phyloP scores from a whole-genome alignment of 768 basidiomycete species.

The Psilocybe cyanescens region DNA sequence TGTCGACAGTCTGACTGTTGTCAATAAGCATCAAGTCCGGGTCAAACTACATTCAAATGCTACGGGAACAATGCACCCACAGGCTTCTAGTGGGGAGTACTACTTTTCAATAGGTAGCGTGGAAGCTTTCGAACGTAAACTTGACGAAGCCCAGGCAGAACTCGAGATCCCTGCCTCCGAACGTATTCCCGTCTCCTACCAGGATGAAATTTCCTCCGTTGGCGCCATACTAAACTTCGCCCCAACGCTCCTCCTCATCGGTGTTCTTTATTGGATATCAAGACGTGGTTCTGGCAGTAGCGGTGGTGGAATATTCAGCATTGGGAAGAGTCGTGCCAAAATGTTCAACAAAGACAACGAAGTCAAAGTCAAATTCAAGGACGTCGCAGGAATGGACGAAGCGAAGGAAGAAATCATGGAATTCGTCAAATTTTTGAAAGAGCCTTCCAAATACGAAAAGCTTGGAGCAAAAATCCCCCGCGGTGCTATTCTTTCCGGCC shows the following conservation, averaged over 20 bases:
- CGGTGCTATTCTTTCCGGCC: conserved; percentile 92
- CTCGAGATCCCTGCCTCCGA: conserved; percentile 91
- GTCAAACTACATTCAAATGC: conserved; percentile 94
- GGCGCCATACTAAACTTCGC: conserved; percentile 87
- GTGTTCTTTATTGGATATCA: conserved; percentile 88
- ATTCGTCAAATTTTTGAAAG: conserved; percentile 98
- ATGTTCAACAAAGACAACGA: conserved; percentile 98
- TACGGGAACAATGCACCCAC: conserved; percentile 75
- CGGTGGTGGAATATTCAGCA: conserved; percentile 92
- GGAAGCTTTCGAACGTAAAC: conserved; percentile 93
- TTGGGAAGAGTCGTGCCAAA: conserved; percentile 94
- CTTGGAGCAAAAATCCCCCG: conserved; percentile 98
- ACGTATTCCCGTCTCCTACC: conserved; percentile 96
- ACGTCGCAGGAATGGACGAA: conserved; percentile 99
- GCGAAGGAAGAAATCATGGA: conserved; percentile 99
- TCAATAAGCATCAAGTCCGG: conserved; percentile 89
- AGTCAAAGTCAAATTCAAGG: conserved; percentile 90
- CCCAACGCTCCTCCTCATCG: conserved; percentile 91
- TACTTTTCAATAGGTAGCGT: conserved; percentile 98
- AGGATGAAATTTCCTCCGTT: conserved; percentile 88
- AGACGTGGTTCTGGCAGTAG: conserved; percentile 68
- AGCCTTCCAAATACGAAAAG: conserved; percentile 92
- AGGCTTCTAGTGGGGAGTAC: conserved; percentile 63
- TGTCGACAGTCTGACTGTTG: conserved; percentile 90
- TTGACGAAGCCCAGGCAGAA: conserved; percentile 92